These are phyloP conservation scores for Hemisphaericaspora xylofermentans DNA, from an alignment of 1,139 yeast genomes.

Conservation along the genomic window DNA sequence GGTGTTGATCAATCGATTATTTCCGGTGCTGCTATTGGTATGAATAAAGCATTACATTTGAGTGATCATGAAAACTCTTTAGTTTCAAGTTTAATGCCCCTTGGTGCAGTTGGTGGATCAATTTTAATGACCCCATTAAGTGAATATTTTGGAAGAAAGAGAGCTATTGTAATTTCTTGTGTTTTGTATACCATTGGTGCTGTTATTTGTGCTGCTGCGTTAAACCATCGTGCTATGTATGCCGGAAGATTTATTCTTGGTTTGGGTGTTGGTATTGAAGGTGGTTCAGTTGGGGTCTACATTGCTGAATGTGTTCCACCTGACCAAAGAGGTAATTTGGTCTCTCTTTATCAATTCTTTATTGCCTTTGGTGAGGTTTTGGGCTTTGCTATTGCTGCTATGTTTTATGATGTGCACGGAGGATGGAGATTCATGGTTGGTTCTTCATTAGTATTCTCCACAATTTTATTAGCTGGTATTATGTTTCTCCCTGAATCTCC, in stretches of 20 bases:
- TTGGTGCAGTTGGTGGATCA: slow-evolving; percentile 57
- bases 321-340: slow-evolving; percentile 54
- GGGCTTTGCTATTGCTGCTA: slow-evolving; percentile 58
- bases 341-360: slow-evolving; percentile 56
- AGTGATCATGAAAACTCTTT: slow-evolving; percentile 39
- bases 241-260: slow-evolving; percentile 60
- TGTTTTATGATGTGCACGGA: slow-evolving; percentile 50
- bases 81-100: slow-evolving; percentile 57
- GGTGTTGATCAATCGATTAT: slow-evolving; percentile 59
- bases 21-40: slow-evolving; percentile 55
- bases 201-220: slow-evolving; percentile 50
- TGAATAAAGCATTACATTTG: slow-evolving; percentile 38
- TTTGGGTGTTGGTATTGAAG: slow-evolving; percentile 59
- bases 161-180: slow-evolving; percentile 52
- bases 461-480: slow-evolving; percentile 46
- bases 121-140: slow-evolving; percentile 48
- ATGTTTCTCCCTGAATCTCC: slow-evolving; percentile 52
- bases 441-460: slow-evolving; percentile 56
- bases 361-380: slow-evolving; percentile 60
- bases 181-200: slow-evolving; percentile 58
- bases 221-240: slow-evolving; percentile 41
- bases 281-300: slow-evolving; percentile 60
- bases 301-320: slow-evolving; percentile 62
- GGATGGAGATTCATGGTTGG: slow-evolving; percentile 66
- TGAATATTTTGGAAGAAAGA: slow-evolving; percentile 53